phyloP scores from a whole-genome alignment of 805 yeast species.

The Blastobotrys mokoenaii region DNA sequence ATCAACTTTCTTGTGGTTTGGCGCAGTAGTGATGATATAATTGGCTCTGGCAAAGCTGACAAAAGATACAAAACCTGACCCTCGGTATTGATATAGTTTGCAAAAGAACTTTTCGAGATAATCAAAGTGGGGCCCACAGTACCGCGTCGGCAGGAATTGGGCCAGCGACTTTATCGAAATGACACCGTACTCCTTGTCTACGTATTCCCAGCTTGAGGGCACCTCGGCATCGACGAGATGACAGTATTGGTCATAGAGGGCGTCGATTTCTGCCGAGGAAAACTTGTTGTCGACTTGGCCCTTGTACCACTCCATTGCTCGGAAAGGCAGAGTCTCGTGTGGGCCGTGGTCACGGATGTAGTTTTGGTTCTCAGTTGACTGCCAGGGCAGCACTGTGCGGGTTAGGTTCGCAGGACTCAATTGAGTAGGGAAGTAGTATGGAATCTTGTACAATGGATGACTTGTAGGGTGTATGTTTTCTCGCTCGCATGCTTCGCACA shows the following conservation, averaged over 20 bases:
- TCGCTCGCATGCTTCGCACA: constrained; percentile 37
- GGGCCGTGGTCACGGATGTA: background rate
- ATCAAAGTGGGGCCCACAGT: background rate
- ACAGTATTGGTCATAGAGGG: constrained; percentile 16
- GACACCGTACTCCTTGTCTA: background rate
- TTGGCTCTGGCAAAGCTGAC: constrained; percentile 7
- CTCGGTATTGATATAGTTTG: constrained; percentile 8
- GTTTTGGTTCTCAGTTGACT: constrained; percentile 5
- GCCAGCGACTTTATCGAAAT: constrained; percentile 1
- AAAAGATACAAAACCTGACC: constrained; percentile 8
- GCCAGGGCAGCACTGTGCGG: constrained; percentile 10
- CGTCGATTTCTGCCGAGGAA: constrained; percentile 10
- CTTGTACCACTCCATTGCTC: constrained; percentile 6
- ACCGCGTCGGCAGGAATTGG: constrained; percentile 6
- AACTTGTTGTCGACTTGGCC: background rate
- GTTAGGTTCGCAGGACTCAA: constrained; percentile 5
- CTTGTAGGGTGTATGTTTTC: constrained; percentile 15
- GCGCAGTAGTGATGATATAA: constrained; percentile 1
- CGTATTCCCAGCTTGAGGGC: background rate
- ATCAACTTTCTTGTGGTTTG: background rate
- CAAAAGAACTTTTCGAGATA: constrained; percentile 2
- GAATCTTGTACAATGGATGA: constrained; percentile 20
- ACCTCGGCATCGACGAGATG: constrained; percentile 5
- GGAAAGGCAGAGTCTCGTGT: constrained; percentile 4
- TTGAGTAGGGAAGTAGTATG: constrained; percentile 7